Base-by-base conservation (phyloP, 139 green algal genomes). In the Chlamydomonas schloesseri region DNA sequence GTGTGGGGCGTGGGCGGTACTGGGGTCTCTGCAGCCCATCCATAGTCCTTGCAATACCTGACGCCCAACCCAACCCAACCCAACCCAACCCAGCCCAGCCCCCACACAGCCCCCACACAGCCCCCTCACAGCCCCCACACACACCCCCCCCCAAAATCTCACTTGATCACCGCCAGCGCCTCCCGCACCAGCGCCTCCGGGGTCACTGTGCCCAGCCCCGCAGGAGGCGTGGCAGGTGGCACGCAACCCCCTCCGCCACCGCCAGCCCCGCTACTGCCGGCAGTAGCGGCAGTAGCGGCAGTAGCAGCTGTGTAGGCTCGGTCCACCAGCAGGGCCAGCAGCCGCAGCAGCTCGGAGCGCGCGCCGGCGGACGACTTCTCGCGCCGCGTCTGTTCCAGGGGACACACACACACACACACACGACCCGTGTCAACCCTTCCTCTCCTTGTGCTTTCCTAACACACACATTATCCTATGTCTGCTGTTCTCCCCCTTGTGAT, bases 291-390 rank as follows among this genome's bases (percentile, higher is more conserved):
- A 11, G 24, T 58, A 2, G 33, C 75, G 23, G n/a, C 36, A 5
- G 75, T 8, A 23, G 24, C n/a, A 3, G n/a, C 53, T 1, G 21
- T 1, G 75, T 82, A 36, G 18, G 60, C 75, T 60, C 75, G 28
- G 76, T 83, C 76, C 60, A 83, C 33, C 1, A 70, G 15, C 15
- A 57, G 13, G 3, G 76, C 76, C 36, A 83, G 33, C 37, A 83
- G 62, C 29, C 37, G 31, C 28, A 83, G 76, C 36, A 83, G 76
- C 76, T 73, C 76, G 17, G 76, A 34, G 0, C 28, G 15, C 9
- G 73, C 76, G 2, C 60, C 60, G 11, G 76, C 76, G 24, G 53
- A 55, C 60, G n/a, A 47, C 76, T 73, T 73, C 29, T 83, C 62
- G 18, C 58, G 76, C 42, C 42, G 42, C 42, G 42, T 50, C 42